Base-by-base conservation (phyloP, 306 rosid species). In the Sechiopsis laciniata region DNA sequence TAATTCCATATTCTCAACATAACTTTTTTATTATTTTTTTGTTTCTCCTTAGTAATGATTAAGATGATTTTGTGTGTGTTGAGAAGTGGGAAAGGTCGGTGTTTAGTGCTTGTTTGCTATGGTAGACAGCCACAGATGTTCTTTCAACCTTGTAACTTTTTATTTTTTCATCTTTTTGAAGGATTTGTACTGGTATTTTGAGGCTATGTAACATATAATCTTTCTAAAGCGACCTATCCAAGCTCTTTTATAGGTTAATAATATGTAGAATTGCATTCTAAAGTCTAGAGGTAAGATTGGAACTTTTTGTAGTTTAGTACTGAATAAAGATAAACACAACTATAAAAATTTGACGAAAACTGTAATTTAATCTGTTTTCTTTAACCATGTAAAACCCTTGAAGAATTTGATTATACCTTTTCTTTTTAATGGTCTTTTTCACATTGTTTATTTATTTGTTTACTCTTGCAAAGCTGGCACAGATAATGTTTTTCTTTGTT, bases 31-130 rank as follows among this genome's bases (percentile, higher is more conserved):
- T 6, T 7, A 21, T 67, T 40, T 40, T 40, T 40, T 40, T 32
- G 4, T 40, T 40, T 40, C 20, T 22, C 48, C 5, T 67, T 67
- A 20, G 15, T 67, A 48, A 68, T 22, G 57, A 68, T 68, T 50
- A 9, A 6, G 35, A 19, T 45, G 73, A 67, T 5, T 20, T 66
- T 45, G 0, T 42, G 13, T 19, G 26, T 16, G 51, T 64, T 37
- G 26, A 63, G 71, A 64, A 40, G 15, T 37, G 52, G 26, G 54
- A 11, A 42, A 42, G 71, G 8, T 65, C 11, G 17, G 29, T 64
- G 71, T 35, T 64, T n/a, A 22, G 51, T 64, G 70, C 52, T 64
- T 37, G 15, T 64, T n/a, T 64, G 24, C 70, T 15, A n/a, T 62
- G 68, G 68, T 10, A 7, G 14, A 29, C 67, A 60, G 46, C 45